Conservation (phyloP, 2,329 filamentous ascomycete species). For the Colletotrichum orbiculare region DNA sequence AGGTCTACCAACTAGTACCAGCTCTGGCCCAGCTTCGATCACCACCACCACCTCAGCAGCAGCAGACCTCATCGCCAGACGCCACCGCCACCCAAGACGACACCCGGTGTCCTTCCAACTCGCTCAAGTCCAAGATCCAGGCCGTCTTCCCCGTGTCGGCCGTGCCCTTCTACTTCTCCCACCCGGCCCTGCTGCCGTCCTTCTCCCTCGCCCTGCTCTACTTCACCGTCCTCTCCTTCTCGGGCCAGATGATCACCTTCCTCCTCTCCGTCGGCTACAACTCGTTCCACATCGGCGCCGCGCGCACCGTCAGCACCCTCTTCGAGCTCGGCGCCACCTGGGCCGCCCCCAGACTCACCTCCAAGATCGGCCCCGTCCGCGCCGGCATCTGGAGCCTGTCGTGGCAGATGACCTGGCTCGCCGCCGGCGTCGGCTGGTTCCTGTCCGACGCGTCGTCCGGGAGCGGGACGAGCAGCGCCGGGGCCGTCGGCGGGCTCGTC, state of each 20-base stretch:
- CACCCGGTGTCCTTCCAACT: not conserved
- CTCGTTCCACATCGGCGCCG: slow-evolving; percentile 62
- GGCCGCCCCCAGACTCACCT: slow-evolving; percentile 66
- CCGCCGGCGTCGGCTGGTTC: slow-evolving; percentile 56
- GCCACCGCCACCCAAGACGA: no score
- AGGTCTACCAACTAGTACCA: slow-evolving; percentile 42
- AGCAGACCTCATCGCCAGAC: no score
- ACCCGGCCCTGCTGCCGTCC: slow-evolving; percentile 69
- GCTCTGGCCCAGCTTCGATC: slow-evolving; percentile 8
- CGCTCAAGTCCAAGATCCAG: slow-evolving; percentile 5
- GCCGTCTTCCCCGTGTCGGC: slow-evolving; percentile 37
- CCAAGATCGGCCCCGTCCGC: slow-evolving; percentile 67
- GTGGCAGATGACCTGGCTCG: slow-evolving; percentile 72
- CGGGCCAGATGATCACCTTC: slow-evolving; percentile 73
- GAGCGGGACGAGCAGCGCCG: not conserved
- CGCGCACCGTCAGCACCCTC: slow-evolving; percentile 62
- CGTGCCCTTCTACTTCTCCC: slow-evolving; percentile 59
- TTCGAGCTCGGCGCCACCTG: slow-evolving; percentile 72
- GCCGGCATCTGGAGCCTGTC: slow-evolving; percentile 77
- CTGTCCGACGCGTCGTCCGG: slow-evolving; percentile 38
- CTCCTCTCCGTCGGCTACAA: slow-evolving; percentile 65
- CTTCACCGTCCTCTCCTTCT: slow-evolving; percentile 69
- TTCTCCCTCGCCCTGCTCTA: slow-evolving; percentile 70
- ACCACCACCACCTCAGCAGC: not conserved
- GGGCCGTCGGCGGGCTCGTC: slow-evolving; percentile 12